Evolutionary conservation across 2,329 filamentous ascomycete genomes (phyloP), one percentile per base, ranked within the genome.

Genomic region (Arthrinium puccinioides): DNA sequence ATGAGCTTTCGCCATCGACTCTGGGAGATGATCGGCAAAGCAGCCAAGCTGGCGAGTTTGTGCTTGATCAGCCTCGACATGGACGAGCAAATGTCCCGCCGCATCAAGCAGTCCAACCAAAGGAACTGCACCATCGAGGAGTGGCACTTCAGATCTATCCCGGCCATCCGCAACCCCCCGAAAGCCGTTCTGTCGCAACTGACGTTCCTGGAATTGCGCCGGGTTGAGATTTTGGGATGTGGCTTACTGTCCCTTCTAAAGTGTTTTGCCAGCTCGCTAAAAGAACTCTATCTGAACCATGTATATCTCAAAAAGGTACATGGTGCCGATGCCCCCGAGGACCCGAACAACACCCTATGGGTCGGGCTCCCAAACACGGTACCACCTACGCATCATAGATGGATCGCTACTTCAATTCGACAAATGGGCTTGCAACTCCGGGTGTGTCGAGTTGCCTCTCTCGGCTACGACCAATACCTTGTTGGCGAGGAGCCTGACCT

Each of bases 21-120:
- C 4, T 75, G 71, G 70, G 63, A 67, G 43, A 50, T 72, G 27
- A 64, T 74, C 13, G 60, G 62, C 32, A 64, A 65, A 33, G 68
- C 70, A 0, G 50, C 53, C 18, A 49, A 54, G 8, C 59, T 75
- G 10, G 55, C 64, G 44, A 72, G 61, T 30, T 52, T 75, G 14
- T 72, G 69, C 40, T 44, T 75, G 13, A 58, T 68, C 9, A 67
- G 68, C n/a, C 55, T 63, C 43, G 62, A 68, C 40, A 54, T 61
- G 14, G 61, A 66, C 18, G 59, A 62, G 24, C 56, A 56, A 19
- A 57, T 56, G 0, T 61, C 57, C 3, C 49, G 56, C 16, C 53
- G 55, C 3, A 37, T 66, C 26, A 65, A 62, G 46, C 56, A 60
- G 39, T 63, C 64, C 13, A 59, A 55, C 31, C 49, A 52, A 31